A percentile compares a stretch with the other conserved stretches of the same genome.
phyloP scores from a whole-genome alignment of 176 grass and related monocot genomes.

The Cenchrus fungigraminus region DNA sequence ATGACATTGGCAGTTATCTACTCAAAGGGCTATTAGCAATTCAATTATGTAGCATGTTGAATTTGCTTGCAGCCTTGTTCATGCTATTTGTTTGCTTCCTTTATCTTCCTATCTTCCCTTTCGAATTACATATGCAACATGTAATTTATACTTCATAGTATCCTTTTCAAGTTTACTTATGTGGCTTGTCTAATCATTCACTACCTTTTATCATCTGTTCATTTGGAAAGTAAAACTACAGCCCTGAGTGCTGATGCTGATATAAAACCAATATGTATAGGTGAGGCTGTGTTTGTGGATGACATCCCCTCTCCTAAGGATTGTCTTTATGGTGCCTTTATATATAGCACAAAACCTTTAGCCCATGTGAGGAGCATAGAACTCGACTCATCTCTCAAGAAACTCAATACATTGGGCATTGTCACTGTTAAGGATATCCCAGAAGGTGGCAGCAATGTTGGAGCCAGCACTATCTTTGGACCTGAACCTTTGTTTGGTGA shows the following conservation, averaged over 20 bases:
- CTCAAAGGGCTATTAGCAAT: neutral
- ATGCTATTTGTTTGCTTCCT: constrained; percentile 19
- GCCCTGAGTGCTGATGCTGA: constrained; percentile 31
- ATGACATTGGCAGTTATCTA: neutral
- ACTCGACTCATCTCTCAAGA: constrained; percentile 50
- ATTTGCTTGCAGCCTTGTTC: constrained; percentile 7
- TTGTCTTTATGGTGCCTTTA: constrained; percentile 80
- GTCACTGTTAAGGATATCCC: constrained; percentile 61
- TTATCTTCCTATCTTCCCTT: constrained; percentile 1
- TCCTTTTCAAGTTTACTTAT: neutral
- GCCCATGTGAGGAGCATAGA: constrained; percentile 73
- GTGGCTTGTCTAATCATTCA: neutral
- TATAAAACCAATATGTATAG: constrained; percentile 41
- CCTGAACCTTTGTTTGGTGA: constrained; percentile 61
- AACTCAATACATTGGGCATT: constrained; percentile 44
- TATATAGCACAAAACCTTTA: constrained; percentile 87
- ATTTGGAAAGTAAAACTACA: constrained; percentile 11
- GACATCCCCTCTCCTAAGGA: constrained; percentile 76
- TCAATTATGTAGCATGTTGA: neutral
- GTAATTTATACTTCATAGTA: neutral
- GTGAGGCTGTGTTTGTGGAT: constrained; percentile 93
- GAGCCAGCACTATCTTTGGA: constrained; percentile 65
- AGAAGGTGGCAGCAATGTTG: constrained; percentile 52
- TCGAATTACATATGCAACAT: constrained; percentile 13
- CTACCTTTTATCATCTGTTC: neutral